Percentiles rank a stretch among this genome's conserved stretches.
These are phyloP conservation scores for Pythium plurisporium DNA, from an alignment of 352 stramenopile species.

Conservation along the genomic window DNA sequence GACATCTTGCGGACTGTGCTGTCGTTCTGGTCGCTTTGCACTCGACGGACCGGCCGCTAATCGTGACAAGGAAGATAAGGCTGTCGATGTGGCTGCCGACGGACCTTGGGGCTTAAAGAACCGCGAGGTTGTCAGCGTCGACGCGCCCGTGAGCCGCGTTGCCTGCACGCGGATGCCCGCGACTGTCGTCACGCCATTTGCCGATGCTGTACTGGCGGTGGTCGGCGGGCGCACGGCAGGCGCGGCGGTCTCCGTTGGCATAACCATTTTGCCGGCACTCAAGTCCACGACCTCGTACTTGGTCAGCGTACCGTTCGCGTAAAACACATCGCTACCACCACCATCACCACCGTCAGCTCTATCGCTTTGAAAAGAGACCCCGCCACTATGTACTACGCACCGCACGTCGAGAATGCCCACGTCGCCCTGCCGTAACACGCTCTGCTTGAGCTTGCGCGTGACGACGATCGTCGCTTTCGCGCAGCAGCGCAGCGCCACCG, in stretches of 20 bases:
- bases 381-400: conserved; percentile 12
- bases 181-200: conserved; percentile 17
- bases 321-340: conserved; percentile 57
- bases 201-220: not conserved
- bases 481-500: conserved; percentile 72
- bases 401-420: conserved; percentile 55
- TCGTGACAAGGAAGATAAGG: not conserved
- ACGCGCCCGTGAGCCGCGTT: conserved; percentile 15
- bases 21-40: conserved; percentile 14
- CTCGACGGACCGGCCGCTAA: conserved; percentile 3
- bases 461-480: conserved; percentile 72
- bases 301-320: conserved; percentile 76
- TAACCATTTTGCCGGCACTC: conserved; percentile 23
- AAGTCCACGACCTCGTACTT: conserved; percentile 81
- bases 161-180: conserved; percentile 23
- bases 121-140: conserved; percentile 14
- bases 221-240: not conserved
- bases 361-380: no score
- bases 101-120: conserved; percentile 15
- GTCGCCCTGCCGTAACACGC: conserved; percentile 68
- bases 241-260: conserved; percentile 24
- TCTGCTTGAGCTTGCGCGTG: conserved; percentile 70
- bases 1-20: conserved; percentile 27
- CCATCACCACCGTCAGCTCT: not conserved
- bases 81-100: not conserved